These are phyloP conservation scores for Solanum neorickii DNA, from an alignment of 257 asterid genomes.

Conservation along the genomic window DNA sequence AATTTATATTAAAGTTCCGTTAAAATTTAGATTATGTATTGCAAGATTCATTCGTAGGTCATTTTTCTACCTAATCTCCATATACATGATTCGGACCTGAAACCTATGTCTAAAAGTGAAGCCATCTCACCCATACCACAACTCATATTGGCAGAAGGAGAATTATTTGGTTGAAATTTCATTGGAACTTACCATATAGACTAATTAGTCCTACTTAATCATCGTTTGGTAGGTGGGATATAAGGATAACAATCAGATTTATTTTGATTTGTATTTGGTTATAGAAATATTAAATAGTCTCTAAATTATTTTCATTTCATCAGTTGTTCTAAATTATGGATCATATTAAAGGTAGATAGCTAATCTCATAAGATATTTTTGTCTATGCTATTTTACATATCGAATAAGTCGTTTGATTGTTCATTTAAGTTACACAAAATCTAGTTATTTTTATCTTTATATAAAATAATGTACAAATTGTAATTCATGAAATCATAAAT, in stretches of 20 bases:
- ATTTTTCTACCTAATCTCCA: rapidly evolving
- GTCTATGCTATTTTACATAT: not conserved
- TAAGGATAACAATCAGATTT: not conserved
- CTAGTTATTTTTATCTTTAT: not conserved
- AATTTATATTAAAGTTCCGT: too few species aligned
- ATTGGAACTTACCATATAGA: not conserved
- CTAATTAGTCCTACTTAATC: not conserved
- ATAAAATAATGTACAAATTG: too few species aligned
- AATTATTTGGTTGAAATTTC: not conserved
- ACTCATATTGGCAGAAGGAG: not conserved
- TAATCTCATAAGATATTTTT: not conserved
- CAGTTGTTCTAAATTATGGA: not conserved
- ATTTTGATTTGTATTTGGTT: not conserved
- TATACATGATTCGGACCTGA: not conserved
- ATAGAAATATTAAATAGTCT: too few species aligned
- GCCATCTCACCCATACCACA: not conserved
- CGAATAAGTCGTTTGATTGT: too few species aligned
- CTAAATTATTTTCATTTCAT: not conserved
- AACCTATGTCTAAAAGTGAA: not conserved
- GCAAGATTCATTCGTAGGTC: not conserved
- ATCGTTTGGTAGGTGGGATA: not conserved
- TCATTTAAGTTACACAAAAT: not conserved
- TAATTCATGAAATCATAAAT: too few species aligned
- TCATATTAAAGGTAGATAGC: not conserved
- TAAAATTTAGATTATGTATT: too few species aligned